A percentile compares a stretch with the other conserved stretches of the same genome.
These are phyloP conservation scores for Trypethelium eluteriae DNA, from an alignment of 495 filamentous ascomycete species.

Conservation along the genomic window DNA sequence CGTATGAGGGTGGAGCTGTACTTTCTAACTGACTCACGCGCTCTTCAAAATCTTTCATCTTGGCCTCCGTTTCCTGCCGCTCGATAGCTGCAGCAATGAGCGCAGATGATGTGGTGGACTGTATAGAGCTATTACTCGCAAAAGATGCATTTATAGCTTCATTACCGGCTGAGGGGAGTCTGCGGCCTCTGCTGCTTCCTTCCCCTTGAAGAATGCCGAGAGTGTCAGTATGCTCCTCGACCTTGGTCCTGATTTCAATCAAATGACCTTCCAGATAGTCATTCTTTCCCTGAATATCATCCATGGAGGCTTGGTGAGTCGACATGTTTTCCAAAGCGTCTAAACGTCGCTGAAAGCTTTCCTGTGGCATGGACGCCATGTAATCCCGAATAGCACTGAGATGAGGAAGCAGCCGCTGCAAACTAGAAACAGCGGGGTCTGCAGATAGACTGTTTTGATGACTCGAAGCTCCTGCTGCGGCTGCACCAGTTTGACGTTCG, in stretches of 20 bases:
- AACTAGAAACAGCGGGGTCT: constrained; percentile 4
- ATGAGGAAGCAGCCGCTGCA: constrained; percentile 26
- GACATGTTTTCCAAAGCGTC: constrained; percentile 55
- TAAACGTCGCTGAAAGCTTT: constrained; percentile 48
- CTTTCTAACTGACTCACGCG: constrained; percentile 51
- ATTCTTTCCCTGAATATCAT: constrained; percentile 52
- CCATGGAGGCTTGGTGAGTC: constrained; percentile 47
- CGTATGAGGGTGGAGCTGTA: constrained; percentile 45
- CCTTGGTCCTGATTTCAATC: constrained; percentile 36
- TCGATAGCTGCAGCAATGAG: constrained; percentile 32
- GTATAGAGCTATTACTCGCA: constrained; percentile 29
- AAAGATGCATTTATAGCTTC: constrained; percentile 24
- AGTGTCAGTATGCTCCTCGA: background rate
- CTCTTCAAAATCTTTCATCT: constrained; percentile 47
- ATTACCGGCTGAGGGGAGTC: background rate
- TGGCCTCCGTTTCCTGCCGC: constrained; percentile 28
- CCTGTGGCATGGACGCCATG: constrained; percentile 34
- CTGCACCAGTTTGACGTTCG: background rate
- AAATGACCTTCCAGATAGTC: constrained; percentile 52
- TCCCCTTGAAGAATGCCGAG: background rate
- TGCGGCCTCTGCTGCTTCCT: constrained; percentile 13
- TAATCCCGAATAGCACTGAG: constrained; percentile 25
- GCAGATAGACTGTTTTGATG: background rate
- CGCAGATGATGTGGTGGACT: constrained; percentile 31
- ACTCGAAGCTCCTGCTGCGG: background rate